Evolutionary conservation across 495 filamentous ascomycete species (phyloP), one percentile per base, ranked within the genome.

Genomic region (Hypoxylon fragiforme): DNA sequence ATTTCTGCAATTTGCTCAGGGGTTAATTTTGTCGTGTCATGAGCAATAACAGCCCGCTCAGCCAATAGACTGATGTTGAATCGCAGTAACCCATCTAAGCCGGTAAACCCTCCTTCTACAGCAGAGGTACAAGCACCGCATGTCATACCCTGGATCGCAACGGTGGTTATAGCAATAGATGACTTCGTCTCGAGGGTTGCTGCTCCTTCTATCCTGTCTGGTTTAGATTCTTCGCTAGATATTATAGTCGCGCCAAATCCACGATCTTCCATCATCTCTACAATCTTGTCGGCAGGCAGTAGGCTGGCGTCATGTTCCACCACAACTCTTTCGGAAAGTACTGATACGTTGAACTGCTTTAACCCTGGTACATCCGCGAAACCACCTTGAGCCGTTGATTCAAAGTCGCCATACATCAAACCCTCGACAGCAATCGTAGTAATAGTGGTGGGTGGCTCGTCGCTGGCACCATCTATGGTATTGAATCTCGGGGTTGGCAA

Each of bases 381-480:
- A 2, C 87, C 91, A 42, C 82, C 82, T 69, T 96, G 86, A 14
- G 97, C 81, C 34, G 94, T 92, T 8, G 91, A 88, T 5, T 92
- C 97, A 68, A 94, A 98, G 19, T 92, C 90, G 15, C 92, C 92
- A 63, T 92, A 98, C 3, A 92, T 97, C 94, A 98, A 97, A 21
- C 94, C 94, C 60, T 88, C 88, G 18, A 98, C 82, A 3, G 85
- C 82, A 13, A 98, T 78, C 0, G 91, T 96, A 0, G 92, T 97
- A 3, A 86, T 84, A 55, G 82, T 73, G 18, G 66, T 70, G 14
- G 60, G 13, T 2, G 70, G 61, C 4, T 54, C 67, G 14, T 71
- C 66, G 30, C 75, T 68, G 21, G 54, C 34, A 14, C 68, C 55
- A 18, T 68, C 46, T 1, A 13, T 32, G 44, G 65, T 57, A 16